Conservation (phyloP, 208 protist genomes). For the Trypanosoma platydactyli region DNA sequence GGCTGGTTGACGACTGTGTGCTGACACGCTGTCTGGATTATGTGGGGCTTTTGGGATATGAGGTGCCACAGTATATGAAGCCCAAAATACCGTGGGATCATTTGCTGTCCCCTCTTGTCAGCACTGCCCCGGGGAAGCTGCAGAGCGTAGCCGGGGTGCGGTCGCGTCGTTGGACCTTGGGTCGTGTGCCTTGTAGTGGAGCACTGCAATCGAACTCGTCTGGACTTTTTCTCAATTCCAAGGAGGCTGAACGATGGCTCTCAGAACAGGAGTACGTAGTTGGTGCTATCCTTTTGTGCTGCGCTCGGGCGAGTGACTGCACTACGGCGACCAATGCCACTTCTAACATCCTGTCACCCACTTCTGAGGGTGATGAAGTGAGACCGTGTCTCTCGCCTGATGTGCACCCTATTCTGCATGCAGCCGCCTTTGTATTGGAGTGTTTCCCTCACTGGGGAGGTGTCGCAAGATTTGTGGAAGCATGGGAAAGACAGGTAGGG, state of each 20-base stretch:
- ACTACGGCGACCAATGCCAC: no score
- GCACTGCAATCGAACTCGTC: neutral
- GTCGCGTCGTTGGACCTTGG: slow-evolving; percentile 2
- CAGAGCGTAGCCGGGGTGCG: slow-evolving; percentile 13
- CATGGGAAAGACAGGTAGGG: slow-evolving; percentile 75
- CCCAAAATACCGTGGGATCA: slow-evolving; percentile 6
- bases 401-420: slow-evolving; percentile 60
- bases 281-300: slow-evolving; percentile 65
- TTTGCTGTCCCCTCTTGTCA: slow-evolving; percentile 24
- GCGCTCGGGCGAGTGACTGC: slow-evolving; percentile 24
- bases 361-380: neutral
- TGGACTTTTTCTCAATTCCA: slow-evolving; percentile 48
- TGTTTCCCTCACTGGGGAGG: slow-evolving; percentile 56
- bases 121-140: slow-evolving; percentile 20
- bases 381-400: slow-evolving; percentile 40
- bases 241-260: slow-evolving; percentile 72
- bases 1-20: slow-evolving; percentile 73
- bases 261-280: slow-evolving; percentile 87
- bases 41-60: slow-evolving; percentile 73
- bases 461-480: slow-evolving; percentile 44
- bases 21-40: slow-evolving; percentile 73
- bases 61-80: slow-evolving; percentile 12
- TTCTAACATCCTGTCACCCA: no score
- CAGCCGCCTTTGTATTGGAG: slow-evolving; percentile 40
- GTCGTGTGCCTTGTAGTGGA: neutral